Evolutionary conservation across 352 stramenopile genomes (phyloP), one percentile per base, ranked within the genome.

Genomic region (Phytopythium aichiense): DNA sequence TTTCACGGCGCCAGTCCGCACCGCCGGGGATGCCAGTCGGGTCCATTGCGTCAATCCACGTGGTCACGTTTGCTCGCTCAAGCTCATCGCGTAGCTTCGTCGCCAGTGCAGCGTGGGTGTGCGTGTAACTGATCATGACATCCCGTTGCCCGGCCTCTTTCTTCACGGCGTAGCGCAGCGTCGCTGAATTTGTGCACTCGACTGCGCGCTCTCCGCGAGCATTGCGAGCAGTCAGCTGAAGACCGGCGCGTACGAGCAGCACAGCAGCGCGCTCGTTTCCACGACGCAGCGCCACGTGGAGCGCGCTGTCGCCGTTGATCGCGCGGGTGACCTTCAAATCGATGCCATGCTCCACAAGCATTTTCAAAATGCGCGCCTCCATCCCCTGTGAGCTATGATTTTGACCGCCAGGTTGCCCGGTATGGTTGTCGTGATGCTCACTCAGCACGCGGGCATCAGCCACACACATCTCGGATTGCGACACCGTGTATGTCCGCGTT

Each of bases 51-150:
- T 94, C 85, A 51, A 94, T 94, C 85, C 85, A 94, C 30, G 85
- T 94, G 22, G 85, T 94, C 20, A 94, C 74, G 51, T 87, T 79
- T 6, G 84, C 78, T 1, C 71, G 69, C 60, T 94, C 85, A 25
- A 94, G 55, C 7, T 78, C 75, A 37, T 91, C 77, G 38, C 85
- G 81, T 22, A 94, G 60, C 46, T 89, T 87, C 7, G 74, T 72
- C 20, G 85, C 85, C 51, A 94, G 67, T 7, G 68, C 60, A 18
- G 77, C 67, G 50, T 94, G 85, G n/a, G 85, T 85, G 42, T 94
- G 85, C 51, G 79, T 89, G 61, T 94, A 94, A 48, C 85, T 94
- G 58, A 94, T 94, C 85, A 94, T 94, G 8, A 94, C 85, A 55
- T 94, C 85, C 30, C 85, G 81, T 6, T 91, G 81, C 0, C 85